Percentiles rank a stretch among this genome's conserved stretches.
Evolutionary conservation across 2,329 filamentous ascomycete species (phyloP).

Genomic region (Xylaria hypoxylon): DNA sequence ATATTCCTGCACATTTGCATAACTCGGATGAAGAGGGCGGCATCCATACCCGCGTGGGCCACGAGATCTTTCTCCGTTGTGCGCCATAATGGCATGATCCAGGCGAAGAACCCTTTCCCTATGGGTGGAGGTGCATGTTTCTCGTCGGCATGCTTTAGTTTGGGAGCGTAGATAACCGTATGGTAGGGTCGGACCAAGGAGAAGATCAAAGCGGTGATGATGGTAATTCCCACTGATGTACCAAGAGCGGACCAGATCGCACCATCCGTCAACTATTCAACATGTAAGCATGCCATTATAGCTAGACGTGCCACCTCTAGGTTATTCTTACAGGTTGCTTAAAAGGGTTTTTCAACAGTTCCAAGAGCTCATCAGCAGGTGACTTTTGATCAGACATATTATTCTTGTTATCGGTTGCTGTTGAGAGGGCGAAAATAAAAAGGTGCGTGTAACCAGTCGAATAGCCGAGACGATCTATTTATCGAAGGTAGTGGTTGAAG

Average conservation of each 20-base stretch:
- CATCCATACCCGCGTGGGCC: constrained; percentile 89
- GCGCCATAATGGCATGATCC: constrained; percentile 81
- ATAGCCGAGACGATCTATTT: background rate
- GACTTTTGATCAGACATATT: constrained; percentile 23
- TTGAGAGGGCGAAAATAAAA: background rate
- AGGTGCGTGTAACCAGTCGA: background rate
- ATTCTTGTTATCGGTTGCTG: background rate
- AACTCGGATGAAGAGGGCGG: constrained; percentile 89
- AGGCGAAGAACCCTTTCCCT: constrained; percentile 87
- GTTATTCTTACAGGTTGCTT: constrained; percentile 56
- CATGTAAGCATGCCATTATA: constrained; percentile 21
- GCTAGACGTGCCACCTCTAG: background rate
- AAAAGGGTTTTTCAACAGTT: constrained; percentile 65
- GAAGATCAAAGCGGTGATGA: constrained; percentile 81
- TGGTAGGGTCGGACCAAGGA: constrained; percentile 92
- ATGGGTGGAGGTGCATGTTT: constrained; percentile 89
- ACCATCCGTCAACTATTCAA: constrained; percentile 58
- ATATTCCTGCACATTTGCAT: constrained; percentile 92
- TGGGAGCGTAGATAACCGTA: constrained; percentile 91
- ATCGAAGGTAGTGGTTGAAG: background rate
- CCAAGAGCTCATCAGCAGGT: constrained; percentile 58
- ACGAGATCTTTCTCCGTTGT: constrained; percentile 83
- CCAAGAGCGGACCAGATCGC: constrained; percentile 83
- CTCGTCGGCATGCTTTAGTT: constrained; percentile 90
- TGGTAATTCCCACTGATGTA: constrained; percentile 81